phyloP scores from a whole-genome alignment of 2,329 filamentous ascomycete species.

The Claviceps sp. region DNA sequence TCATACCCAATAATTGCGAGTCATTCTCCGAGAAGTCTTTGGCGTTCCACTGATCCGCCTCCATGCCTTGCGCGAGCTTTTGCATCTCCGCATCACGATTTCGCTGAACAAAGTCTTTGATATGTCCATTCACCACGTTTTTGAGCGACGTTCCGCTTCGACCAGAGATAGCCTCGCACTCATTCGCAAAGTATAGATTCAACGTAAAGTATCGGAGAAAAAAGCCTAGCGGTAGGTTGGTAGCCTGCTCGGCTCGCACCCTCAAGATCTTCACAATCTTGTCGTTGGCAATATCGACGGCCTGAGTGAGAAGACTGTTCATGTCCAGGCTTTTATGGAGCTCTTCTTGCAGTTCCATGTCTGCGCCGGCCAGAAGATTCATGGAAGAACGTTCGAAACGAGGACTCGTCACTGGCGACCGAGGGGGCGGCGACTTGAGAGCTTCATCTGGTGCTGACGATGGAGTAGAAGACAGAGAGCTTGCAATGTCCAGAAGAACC shows the following conservation, averaged over 20 bases:
- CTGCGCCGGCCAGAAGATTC: constrained; percentile 12
- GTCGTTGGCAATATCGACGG: constrained; percentile 69
- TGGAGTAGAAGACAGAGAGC: constrained; percentile 40
- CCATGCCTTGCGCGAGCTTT: constrained; percentile 61
- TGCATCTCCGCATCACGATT: constrained; percentile 63
- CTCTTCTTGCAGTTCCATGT: constrained; percentile 52
- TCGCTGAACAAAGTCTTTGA: constrained; percentile 63
- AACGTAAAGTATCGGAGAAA: constrained; percentile 75
- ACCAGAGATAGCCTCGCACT: constrained; percentile 75
- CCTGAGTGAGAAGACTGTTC: constrained; percentile 63
- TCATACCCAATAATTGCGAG: constrained; percentile 43
- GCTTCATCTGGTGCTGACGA: constrained; percentile 21
- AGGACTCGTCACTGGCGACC: constrained; percentile 41
- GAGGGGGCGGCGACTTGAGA: constrained; percentile 32
- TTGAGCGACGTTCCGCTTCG: constrained; percentile 64
- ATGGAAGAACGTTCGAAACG: constrained; percentile 19
- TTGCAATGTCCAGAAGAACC: constrained; percentile 86
- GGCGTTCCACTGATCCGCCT: constrained; percentile 67
- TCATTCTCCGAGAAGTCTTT: constrained; percentile 59
- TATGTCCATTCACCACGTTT: constrained; percentile 67
- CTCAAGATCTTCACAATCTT: constrained; percentile 63
- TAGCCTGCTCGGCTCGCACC: constrained; percentile 62
- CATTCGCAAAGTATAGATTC: constrained; percentile 71
- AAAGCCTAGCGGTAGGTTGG: constrained; percentile 49
- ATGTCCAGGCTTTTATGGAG: constrained; percentile 66